Evolutionary conservation across 495 filamentous ascomycete genomes (phyloP).

Genomic region (Xylaria palmicola): DNA sequence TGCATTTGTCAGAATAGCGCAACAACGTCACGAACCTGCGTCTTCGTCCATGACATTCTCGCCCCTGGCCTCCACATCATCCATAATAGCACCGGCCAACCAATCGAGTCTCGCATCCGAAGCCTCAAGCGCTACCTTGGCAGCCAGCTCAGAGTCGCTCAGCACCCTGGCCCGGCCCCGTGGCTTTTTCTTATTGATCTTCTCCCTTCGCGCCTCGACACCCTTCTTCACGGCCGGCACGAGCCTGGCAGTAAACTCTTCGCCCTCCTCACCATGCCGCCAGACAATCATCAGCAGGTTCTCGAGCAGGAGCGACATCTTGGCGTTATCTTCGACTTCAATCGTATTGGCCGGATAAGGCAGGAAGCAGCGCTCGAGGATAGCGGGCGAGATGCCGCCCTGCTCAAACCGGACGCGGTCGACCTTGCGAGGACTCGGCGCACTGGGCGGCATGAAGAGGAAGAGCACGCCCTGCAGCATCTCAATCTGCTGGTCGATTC

Average conservation of each 20-base stretch:
- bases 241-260: conserved; percentile 44
- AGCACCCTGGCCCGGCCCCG: conserved; percentile 40
- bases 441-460: conserved; percentile 57
- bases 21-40: conserved; percentile 17
- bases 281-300: conserved; percentile 62
- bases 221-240: conserved; percentile 59
- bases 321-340: conserved; percentile 70
- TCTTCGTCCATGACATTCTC: conserved; percentile 25
- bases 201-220: conserved; percentile 58
- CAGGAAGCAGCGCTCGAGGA: conserved; percentile 67
- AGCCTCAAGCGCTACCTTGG: conserved; percentile 33
- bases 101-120: conserved; percentile 40
- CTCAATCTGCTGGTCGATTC: conserved; percentile 52
- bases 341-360: conserved; percentile 67
- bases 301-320: conserved; percentile 76
- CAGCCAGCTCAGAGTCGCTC: conserved; percentile 32
- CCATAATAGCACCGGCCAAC: conserved; percentile 32
- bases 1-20: not conserved
- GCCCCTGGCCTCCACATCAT: conserved; percentile 28
- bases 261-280: conserved; percentile 34
- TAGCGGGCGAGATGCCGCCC: conserved; percentile 51
- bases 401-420: conserved; percentile 37
- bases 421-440: conserved; percentile 48
- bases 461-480: conserved; percentile 65
- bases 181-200: conserved; percentile 48